Base-by-base conservation (phyloP, 306 rosid genomes). In the Hippophae rhamnoides region DNA sequence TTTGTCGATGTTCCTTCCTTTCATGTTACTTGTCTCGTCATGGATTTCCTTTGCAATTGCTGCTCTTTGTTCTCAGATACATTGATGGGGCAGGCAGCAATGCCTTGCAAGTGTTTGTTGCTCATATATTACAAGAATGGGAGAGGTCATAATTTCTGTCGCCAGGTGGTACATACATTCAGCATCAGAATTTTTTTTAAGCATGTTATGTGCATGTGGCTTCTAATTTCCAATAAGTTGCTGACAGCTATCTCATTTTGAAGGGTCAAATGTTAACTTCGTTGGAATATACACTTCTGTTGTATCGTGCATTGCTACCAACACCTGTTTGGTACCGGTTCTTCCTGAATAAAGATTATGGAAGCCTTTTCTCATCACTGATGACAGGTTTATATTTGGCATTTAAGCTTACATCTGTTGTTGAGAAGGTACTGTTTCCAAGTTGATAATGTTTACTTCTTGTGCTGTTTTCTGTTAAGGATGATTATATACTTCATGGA, bases 301-400 rank as follows among this genome's bases (percentile, higher is more conserved):
- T 92, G 64, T 92, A 87, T 72, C 96, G 93, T 62, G 83, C 84
- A 18, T 70, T 87, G 62, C 64, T 92, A 76, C 95, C 98, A 52
- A 68, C 89, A 53, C 95, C 98, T 25, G 89, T 92, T 59, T 92
- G 96, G 96, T 87, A 87, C 64, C 79, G 88, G 6, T 87, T 87
- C 79, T 87, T 85, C 79, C 74, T 87, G 70, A 83, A 92, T 83
- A 87, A 77, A 71, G 89, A 81, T 18, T 74, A 81, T 67, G 96
- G 95, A 63, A 80, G 93, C 77, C 82, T 92, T 78, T 92, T 92
- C 76, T 92, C 98, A 23, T 83, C 96, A 40, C 76, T 87, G 70
- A 80, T 77, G 47, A 90, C 98, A 2, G 96, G 96, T 58, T 76
- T 90, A 75, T 90, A 90, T 82, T 58, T 90, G 72, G 87, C 95